Evolutionary conservation across 768 basidiomycete species (phyloP), one percentile per base, ranked within the genome.

Genomic region (Boletus rubescentipes): DNA sequence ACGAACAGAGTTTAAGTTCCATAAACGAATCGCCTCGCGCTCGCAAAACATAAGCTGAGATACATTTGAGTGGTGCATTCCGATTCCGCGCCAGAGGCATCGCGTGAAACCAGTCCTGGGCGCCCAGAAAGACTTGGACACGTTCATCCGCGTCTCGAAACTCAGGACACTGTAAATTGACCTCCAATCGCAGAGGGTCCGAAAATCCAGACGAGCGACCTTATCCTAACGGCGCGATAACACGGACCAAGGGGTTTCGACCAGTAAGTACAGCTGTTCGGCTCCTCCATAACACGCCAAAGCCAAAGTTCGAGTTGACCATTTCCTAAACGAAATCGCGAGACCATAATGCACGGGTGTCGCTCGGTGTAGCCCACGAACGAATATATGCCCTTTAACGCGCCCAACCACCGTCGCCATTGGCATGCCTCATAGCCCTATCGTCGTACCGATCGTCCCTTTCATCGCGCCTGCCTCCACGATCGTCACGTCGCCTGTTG

Each of bases 381-480:
- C 68, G 66, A 64, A 60, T 69, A 70, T 43, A 60, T 65, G 68
- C 67, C 73, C 72, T 77, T 86, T 75, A 87, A 79, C 87, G 86
- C 67, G 80, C 73, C 86, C 85, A 88, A 73, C 82, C 79, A 71
- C 79, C 85, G 76, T 91, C 89, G 69, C 88, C 87, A 75, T 88
- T 89, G 67, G 82, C 74, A 67, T 84, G 82, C 75, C 86, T 84
- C 67, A 87, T 67, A 54, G 81, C 74, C 73, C 89, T 82, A 59
- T 91, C 89, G 49, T 91, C 89, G 73, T 73, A 87, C 43, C 86
- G 85, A 49, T 89, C 88, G 65, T 91, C 88, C 76, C 85, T 91
- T 67, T 90, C 89, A 61, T 91, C 89, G 75, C 89, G 86, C 74
- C 86, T 84, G 74, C 81, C 80, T 72, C 87, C 85, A 54, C 69